phyloP scores from a whole-genome alignment of 2,329 filamentous ascomycete genomes.

The Talaromyces pinophilus region DNA sequence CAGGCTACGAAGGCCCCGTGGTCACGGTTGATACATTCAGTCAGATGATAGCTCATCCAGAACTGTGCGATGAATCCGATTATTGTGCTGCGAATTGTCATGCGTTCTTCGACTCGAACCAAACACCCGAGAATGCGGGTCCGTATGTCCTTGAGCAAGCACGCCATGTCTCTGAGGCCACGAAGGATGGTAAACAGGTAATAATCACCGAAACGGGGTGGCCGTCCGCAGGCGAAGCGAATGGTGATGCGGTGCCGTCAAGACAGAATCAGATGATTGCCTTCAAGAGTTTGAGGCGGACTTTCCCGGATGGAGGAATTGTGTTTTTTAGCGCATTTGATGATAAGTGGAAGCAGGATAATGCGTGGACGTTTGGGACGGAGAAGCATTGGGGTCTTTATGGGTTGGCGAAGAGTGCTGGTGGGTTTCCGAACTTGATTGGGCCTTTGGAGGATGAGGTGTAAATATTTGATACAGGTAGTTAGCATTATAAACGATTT shows the following conservation, averaged over 20 bases:
- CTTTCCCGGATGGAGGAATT: constrained; percentile 55
- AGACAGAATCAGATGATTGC: constrained; percentile 66
- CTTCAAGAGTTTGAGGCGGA: constrained; percentile 62
- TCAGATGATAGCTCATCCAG: constrained; percentile 64
- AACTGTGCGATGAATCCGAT: constrained; percentile 72
- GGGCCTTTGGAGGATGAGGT: constrained; percentile 2
- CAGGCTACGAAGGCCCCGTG: constrained; percentile 71
- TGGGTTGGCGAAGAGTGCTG: background rate
- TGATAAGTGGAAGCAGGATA: constrained; percentile 73
- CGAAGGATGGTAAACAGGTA: constrained; percentile 56
- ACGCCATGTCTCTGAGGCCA: constrained; percentile 46
- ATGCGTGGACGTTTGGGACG: constrained; percentile 63
- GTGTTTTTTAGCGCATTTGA: constrained; percentile 80
- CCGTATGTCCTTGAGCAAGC: constrained; percentile 64
- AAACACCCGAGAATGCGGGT: constrained; percentile 63
- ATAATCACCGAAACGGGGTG: constrained; percentile 83
- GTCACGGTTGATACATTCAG: constrained; percentile 79
- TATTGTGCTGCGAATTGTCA: constrained; percentile 81
- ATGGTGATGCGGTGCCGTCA: constrained; percentile 69
- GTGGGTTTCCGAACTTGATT: background rate
- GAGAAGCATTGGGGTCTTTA: constrained; percentile 72
- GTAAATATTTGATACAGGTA: background rate
- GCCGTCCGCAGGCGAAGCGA: constrained; percentile 68
- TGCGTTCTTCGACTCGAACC: constrained; percentile 74
- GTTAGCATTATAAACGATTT: background rate